Evolutionary conservation across 148 eudicot species (phyloP).

Genomic region (Rhododendron simsii): DNA sequence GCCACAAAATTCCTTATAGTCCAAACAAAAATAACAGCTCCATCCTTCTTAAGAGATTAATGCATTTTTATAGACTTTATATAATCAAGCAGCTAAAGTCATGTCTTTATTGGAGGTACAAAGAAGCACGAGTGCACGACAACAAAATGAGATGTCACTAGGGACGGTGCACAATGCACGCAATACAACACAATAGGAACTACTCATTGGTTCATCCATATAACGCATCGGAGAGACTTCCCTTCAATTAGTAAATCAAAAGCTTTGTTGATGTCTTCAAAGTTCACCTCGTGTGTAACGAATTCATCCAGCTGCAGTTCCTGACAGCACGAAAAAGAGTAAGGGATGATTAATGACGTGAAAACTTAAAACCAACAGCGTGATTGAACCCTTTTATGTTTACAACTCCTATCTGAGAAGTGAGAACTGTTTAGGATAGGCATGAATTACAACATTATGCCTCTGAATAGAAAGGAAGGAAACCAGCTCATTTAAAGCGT

Average conservation of each 20-base stretch:
- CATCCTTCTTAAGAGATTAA: not conserved
- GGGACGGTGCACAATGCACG: not conserved
- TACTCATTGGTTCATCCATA: conserved; percentile 59
- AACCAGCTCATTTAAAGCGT: not conserved
- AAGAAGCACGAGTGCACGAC: not conserved
- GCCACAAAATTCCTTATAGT: not conserved
- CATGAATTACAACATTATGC: not conserved
- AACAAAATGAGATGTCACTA: not conserved
- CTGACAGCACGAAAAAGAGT: conserved; percentile 18
- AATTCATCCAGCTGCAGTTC: conserved; percentile 63
- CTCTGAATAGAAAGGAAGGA: not conserved
- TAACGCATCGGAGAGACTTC: conserved; percentile 62
- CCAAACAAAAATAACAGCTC: not conserved
- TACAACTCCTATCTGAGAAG: not conserved
- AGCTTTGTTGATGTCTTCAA: conserved; percentile 76
- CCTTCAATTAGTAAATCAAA: conserved; percentile 60
- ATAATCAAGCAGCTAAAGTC: not conserved
- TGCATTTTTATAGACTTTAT: not conserved
- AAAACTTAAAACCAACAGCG: not conserved
- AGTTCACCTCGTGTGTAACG: conserved; percentile 62
- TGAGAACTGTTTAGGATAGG: not conserved
- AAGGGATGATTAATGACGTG: not conserved
- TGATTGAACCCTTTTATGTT: not conserved
- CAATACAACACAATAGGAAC: not conserved
- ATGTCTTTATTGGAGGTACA: conserved; percentile 6